These are phyloP conservation scores for Miamiensis avidus DNA, from an alignment of 169 alveolate species.

Conservation along the genomic window DNA sequence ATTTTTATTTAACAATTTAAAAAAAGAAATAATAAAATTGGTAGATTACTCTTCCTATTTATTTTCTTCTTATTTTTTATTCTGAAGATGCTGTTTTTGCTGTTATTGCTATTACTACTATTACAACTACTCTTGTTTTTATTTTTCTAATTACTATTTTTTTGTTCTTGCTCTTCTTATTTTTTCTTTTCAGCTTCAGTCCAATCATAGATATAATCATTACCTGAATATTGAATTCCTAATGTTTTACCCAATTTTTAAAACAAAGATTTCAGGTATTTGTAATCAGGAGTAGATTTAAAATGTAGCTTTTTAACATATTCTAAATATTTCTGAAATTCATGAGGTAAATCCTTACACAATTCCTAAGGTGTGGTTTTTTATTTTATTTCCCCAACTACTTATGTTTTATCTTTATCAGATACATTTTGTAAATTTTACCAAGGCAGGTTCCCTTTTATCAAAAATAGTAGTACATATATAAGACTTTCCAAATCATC, in stretches of 20 bases:
- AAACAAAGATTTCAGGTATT: conserved; percentile 34
- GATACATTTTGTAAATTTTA: conserved; percentile 19
- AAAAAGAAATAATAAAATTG: too few species aligned
- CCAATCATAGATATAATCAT: background rate
- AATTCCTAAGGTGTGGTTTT: conserved; percentile 54
- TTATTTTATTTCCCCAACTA: conserved; percentile 56
- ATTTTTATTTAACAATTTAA: too few species aligned
- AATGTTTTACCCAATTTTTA: background rate
- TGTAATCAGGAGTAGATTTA: conserved; percentile 67
- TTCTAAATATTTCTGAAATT: conserved; percentile 54
- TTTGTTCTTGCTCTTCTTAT: background rate
- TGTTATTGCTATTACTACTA: background rate
- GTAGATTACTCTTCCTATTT: background rate
- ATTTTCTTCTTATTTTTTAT: background rate
- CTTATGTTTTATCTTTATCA: conserved; percentile 31
- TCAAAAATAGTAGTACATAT: conserved; percentile 60
- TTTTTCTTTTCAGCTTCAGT: background rate
- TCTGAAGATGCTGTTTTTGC: background rate
- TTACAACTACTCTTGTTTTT: background rate
- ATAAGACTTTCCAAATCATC: conserved; percentile 64
- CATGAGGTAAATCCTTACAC: conserved; percentile 59
- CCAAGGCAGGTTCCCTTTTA: conserved; percentile 72
- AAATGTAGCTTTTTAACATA: conserved; percentile 62
- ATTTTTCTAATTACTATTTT: background rate
- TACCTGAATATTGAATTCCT: background rate